Evolutionary conservation across 208 protist genomes (phyloP).

Genomic region (Trypanosomatidae sp.): DNA sequence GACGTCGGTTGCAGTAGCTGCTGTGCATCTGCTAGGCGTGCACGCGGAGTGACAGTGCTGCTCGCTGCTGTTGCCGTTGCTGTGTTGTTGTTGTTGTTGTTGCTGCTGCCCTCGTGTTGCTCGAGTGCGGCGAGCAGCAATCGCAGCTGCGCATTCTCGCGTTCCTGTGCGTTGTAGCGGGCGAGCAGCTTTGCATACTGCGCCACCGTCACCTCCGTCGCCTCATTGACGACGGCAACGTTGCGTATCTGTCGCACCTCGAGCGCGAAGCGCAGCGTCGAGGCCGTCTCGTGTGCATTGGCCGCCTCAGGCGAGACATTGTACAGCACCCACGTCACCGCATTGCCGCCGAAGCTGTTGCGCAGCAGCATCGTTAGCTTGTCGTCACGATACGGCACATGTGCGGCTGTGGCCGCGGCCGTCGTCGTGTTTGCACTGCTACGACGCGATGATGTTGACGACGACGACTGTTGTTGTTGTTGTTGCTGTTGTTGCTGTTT

Average conservation of each 20-base stretch:
- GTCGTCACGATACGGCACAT: slow-evolving; percentile 83
- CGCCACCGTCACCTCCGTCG: neutral
- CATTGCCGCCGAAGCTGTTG: slow-evolving; percentile 71
- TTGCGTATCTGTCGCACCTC: slow-evolving; percentile 6
- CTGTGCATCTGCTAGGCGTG: too few species aligned
- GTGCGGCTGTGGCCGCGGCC: neutral
- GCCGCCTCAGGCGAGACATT: slow-evolving; percentile 47
- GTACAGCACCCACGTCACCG: slow-evolving; percentile 61
- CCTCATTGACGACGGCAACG: neutral
- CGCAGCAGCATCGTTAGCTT: slow-evolving; percentile 87
- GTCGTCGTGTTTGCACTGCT: neutral
- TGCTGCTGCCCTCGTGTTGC: slow-evolving; percentile 3
- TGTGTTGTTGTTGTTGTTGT: neutral
- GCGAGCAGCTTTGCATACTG: neutral
- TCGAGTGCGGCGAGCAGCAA: slow-evolving; percentile 5
- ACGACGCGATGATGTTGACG: neutral
- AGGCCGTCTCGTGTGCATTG: slow-evolving; percentile 56
- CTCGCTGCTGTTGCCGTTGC: too few species aligned
- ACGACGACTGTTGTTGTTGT: too few species aligned
- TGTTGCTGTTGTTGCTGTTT: slow-evolving; percentile 2
- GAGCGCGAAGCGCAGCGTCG: slow-evolving; percentile 72
- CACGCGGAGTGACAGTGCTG: too few species aligned
- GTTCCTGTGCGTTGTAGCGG: too few species aligned
- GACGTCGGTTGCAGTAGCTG: too few species aligned
- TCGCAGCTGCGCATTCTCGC: slow-evolving; percentile 5